Evolutionary conservation across 306 rosid species (phyloP), one percentile per base, ranked within the genome.

Genomic region (Rosa chinensis): DNA sequence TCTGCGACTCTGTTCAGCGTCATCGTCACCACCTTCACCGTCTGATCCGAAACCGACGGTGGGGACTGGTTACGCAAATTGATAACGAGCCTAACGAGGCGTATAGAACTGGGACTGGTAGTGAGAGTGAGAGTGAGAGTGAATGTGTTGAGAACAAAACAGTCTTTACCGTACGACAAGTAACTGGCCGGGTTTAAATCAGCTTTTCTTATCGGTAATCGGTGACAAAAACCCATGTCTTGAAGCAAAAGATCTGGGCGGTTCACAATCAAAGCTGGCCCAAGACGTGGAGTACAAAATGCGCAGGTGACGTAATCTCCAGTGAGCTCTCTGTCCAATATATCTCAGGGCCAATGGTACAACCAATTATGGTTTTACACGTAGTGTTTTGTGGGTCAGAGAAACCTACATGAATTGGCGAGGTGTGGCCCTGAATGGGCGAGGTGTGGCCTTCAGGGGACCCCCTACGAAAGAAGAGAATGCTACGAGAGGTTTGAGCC

Each of bases 281-380:
- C 17, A 40, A 14, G 45, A 18, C 5, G 21, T 14, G 58, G 20
- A 58, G 81, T 85, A 75, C 85, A 16, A 64, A 66, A 62, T 78
- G 67, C 12, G 81, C 76, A 78, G 85, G 81, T 85, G 85, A 85
- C 85, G 85, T 72, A 78, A 81, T 81, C 81, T 70, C 83, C 81
- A 72, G 83, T 49, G 17, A 49, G 63, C 82, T 72, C 82, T 10
- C 77, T 59, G 71, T 58, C 77, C 78, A 20, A 78, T 63, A 10
- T 10, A 37, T 49, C 63, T 56, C 35, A 58, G 35, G 12, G 20
- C 18, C 48, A 25, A 61, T 25, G 67, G 39, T n/a, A 0, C 21
- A 0, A 0, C 73, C 70, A 71, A 75, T 73, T 10, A 18, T 3
- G 16, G 8, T 1, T 50, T 48, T 32, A 56, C 85, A 74, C 81